phyloP scores from a whole-genome alignment of 176 grass and related monocot genomes.

The Bolboschoenus planiculmis region DNA sequence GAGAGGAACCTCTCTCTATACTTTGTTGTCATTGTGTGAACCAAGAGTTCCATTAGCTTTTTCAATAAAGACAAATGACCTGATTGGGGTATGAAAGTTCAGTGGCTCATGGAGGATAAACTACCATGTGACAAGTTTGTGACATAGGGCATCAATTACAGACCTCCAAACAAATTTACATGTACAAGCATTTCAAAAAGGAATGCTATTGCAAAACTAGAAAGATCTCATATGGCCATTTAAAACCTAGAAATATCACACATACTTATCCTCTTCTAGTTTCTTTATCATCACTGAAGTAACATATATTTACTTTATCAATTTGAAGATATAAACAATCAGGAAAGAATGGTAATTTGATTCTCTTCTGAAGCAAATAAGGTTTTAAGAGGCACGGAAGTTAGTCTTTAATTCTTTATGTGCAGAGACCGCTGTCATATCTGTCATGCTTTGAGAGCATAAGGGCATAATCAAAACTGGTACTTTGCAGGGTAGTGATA shows the following conservation, averaged over 20 bases:
- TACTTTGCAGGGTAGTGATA: neutral
- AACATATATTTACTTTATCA: neutral
- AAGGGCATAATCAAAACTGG: neutral
- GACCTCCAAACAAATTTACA: neutral
- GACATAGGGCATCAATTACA: neutral
- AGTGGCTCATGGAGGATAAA: neutral
- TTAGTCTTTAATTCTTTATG: neutral
- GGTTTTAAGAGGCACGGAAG: neutral
- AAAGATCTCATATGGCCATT: neutral
- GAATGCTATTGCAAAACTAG: neutral
- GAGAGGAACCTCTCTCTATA: no score
- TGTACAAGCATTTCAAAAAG: neutral
- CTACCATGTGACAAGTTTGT: neutral
- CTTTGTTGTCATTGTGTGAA: no score
- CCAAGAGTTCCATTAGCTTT: neutral
- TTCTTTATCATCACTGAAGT: neutral
- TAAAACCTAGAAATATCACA: neutral
- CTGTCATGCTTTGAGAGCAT: neutral
- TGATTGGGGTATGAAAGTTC: neutral
- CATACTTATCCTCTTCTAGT: neutral
- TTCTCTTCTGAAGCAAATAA: neutral
- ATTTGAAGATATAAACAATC: neutral
- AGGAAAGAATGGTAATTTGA: neutral
- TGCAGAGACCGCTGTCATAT: neutral
- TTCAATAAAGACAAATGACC: neutral